phyloP scores from a whole-genome alignment of 176 grass and related monocot genomes.

The Aegilops longissima region DNA sequence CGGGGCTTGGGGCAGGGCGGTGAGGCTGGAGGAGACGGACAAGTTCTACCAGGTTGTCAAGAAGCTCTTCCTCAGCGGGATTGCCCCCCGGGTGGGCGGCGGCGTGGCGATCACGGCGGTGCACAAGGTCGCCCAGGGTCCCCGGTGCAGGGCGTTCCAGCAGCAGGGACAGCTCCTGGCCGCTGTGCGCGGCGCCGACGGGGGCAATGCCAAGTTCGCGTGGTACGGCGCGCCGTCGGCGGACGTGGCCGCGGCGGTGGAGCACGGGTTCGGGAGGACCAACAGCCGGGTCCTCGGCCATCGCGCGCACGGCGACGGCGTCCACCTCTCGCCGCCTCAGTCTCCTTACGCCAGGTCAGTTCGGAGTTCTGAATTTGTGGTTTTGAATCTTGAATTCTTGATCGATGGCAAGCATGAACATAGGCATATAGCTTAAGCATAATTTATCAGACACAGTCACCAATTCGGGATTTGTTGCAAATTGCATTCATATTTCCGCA shows the following conservation, averaged over 20 bases:
- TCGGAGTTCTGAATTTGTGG: neutral
- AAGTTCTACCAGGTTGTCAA: conserved; percentile 59
- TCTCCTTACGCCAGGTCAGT: conserved; percentile 58
- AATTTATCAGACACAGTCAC: neutral
- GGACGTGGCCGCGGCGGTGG: conserved; percentile 48
- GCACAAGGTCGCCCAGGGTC: conserved; percentile 46
- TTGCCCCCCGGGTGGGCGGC: neutral
- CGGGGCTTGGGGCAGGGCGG: conserved; percentile 6
- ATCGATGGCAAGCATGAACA: neutral
- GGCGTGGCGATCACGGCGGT: conserved; percentile 51
- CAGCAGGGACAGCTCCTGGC: conserved; percentile 40
- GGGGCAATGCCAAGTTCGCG: conserved; percentile 45
- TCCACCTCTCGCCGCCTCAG: conserved; percentile 71
- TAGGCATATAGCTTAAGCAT: neutral
- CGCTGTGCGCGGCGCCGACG: conserved; percentile 31
- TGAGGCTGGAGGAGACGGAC: conserved; percentile 38
- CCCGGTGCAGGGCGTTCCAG: conserved; percentile 50
- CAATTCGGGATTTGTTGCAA: conserved; percentile 3
- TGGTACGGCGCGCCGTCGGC: conserved; percentile 61
- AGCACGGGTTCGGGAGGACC: conserved; percentile 39
- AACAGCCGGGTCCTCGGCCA: conserved; percentile 38
- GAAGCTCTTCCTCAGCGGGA: conserved; percentile 61
- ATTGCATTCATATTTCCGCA: neutral
- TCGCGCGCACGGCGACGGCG: conserved; percentile 54
- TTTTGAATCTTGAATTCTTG: neutral